phyloP scores from a whole-genome alignment of 192 early-diverging fungal genomes.

The Chytriomyces hyalinus region DNA sequence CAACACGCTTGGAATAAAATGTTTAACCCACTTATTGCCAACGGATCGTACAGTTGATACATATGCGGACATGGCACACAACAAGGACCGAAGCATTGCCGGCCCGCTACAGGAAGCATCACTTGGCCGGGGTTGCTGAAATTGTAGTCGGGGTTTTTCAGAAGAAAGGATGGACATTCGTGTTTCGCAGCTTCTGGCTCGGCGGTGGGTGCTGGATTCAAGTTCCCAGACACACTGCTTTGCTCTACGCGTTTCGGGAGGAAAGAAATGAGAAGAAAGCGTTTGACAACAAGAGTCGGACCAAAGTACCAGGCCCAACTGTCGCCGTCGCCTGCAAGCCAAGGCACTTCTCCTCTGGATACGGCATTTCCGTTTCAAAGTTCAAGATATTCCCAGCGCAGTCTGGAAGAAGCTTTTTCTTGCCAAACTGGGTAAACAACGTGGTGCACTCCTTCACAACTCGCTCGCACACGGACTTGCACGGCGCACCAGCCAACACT shows the following conservation, averaged over 20 bases:
- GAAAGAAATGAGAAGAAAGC: background rate
- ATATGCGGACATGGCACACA: background rate
- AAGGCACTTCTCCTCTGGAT: background rate
- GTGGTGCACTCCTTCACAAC: background rate
- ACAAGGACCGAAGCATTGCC: background rate
- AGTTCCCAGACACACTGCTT: background rate
- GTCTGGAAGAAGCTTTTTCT: background rate
- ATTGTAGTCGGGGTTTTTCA: background rate
- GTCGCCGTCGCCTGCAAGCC: background rate
- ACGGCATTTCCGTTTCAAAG: background rate
- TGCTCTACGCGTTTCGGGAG: background rate
- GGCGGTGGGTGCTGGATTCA: background rate
- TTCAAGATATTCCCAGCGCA: background rate
- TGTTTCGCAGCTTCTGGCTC: background rate
- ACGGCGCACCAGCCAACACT: background rate
- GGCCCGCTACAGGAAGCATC: background rate
- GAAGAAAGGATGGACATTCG: background rate
- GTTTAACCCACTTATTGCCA: background rate
- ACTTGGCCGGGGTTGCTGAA: background rate
- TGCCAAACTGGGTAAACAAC: background rate
- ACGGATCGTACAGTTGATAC: constrained; percentile 1
- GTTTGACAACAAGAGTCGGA: too few relatives aligned
- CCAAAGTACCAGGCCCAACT: too few relatives aligned
- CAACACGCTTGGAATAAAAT: background rate
- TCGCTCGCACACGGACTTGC: constrained; percentile 4